phyloP scores from a whole-genome alignment of 495 filamentous ascomycete genomes.

The Cercophora sp. region DNA sequence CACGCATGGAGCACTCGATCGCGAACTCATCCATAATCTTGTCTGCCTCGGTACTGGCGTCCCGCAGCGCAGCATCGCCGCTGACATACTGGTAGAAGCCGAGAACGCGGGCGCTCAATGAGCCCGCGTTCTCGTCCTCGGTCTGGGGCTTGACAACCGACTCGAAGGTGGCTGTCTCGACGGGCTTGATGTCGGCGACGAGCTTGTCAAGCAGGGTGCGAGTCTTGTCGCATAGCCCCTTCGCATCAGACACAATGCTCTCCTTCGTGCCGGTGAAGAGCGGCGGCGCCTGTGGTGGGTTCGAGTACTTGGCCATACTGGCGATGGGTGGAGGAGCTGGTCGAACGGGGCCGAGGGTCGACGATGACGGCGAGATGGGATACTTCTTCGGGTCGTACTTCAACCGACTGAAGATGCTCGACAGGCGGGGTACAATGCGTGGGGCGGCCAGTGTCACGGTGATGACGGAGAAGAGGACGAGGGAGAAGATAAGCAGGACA shows the following conservation, averaged over 20 bases:
- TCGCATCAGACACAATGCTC: conserved; percentile 71
- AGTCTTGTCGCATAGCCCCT: conserved; percentile 65
- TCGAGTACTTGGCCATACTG: conserved; percentile 49
- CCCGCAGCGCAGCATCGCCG: conserved; percentile 61
- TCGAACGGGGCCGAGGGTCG: conserved; percentile 16
- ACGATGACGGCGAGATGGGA: too few relatives aligned
- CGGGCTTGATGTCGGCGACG: conserved; percentile 59
- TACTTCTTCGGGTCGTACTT: conserved; percentile 23
- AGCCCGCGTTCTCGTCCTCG: conserved; percentile 62
- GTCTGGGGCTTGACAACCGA: conserved; percentile 61
- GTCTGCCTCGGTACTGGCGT: conserved; percentile 57
- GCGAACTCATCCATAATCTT: conserved; percentile 57
- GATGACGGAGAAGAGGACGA: conserved; percentile 60
- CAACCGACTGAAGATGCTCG: conserved; percentile 57
- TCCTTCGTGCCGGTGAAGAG: conserved; percentile 78
- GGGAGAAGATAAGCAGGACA: conserved; percentile 47
- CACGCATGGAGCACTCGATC: conserved; percentile 58
- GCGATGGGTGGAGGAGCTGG: conserved; percentile 18
- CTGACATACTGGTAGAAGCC: conserved; percentile 81
- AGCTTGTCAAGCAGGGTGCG: conserved; percentile 70
- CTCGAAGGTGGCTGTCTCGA: conserved; percentile 58
- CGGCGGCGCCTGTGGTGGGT: conserved; percentile 80
- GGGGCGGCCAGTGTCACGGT: conserved; percentile 74
- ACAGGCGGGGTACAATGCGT: conserved; percentile 60
- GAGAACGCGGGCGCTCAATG: conserved; percentile 58